Base-by-base conservation (phyloP, 345 rosid species). In the Citrus cavaleriei region DNA sequence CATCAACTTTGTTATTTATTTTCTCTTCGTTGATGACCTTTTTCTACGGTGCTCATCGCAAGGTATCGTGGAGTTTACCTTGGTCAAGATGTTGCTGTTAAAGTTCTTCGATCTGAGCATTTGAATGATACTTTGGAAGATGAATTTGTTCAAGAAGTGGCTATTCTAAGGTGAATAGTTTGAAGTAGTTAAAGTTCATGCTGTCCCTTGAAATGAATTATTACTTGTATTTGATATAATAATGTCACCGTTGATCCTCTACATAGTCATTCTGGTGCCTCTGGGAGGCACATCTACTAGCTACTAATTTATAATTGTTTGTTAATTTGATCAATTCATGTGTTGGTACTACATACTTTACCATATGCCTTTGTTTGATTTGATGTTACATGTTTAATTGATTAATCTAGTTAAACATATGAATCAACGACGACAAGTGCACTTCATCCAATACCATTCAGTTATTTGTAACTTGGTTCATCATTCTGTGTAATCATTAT, bases 11-110 rank as follows among this genome's bases (percentile, higher is more conserved):
- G 19, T 70, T 22, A 7, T 38, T 77, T 10, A 16, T 22, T 76
- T 67, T 57, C 25, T 27, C 54, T 72, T 37, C 70, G 4, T 62
- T 78, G 10, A 67, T 79, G 64, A 80, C 67, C 25, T 28, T 73
- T 82, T 57, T 35, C 28, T 78, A 62, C 78, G 38, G 70, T 62
- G 42, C 71, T 78, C 42, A 63, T 81, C 30, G 68, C 22, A 80
- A 92, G 97, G 85, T 85, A 85, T 80, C 88, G 74, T 38, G 94
- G 94, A 74, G 75, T 83, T 82, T 92, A 89, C 86, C 83, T 84
- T 79, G 93, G 91, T 79, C 90, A 89, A 85, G 94, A 90, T 84
- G 97, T 92, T 73, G 97, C 94, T 27, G 59, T 92, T 71, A 92
- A 92, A 82, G 73, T 89, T 70, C 89, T 92, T 73, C 86, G 90